Conservation (phyloP, 352 stramenopile species). For the Phytophthora melonis region DNA sequence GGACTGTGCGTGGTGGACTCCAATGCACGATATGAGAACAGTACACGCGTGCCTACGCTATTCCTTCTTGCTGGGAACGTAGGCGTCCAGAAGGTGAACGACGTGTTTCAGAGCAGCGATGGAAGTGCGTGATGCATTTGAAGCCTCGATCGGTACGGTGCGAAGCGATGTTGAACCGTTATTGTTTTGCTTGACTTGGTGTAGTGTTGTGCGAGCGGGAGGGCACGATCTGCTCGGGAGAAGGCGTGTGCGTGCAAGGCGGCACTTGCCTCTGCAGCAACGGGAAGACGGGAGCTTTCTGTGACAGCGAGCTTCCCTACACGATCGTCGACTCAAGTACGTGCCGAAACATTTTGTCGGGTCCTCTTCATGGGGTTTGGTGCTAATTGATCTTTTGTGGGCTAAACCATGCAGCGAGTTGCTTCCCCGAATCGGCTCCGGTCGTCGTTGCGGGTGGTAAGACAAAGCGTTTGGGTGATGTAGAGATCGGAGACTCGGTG, state of each 20-base stretch:
- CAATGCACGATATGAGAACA: conserved; percentile 62
- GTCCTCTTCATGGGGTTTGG: conserved; percentile 6
- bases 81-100: conserved; percentile 76
- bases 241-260: conserved; percentile 71
- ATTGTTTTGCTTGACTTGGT: conserved; percentile 15
- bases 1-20: conserved; percentile 57
- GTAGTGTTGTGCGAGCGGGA: conserved; percentile 81
- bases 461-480: conserved; percentile 34
- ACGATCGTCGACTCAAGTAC: conserved; percentile 58
- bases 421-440: conserved; percentile 62
- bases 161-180: not conserved
- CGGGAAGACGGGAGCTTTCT: conserved; percentile 67
- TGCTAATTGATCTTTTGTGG: conserved; percentile 15
- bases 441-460: conserved; percentile 41
- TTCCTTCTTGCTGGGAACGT: conserved; percentile 77
- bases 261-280: conserved; percentile 74
- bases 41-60: conserved; percentile 63
- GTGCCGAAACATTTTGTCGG: not conserved
- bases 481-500: conserved; percentile 63
- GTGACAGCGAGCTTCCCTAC: conserved; percentile 58
- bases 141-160: not conserved
- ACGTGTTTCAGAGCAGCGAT: conserved; percentile 74
- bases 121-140: conserved; percentile 54
- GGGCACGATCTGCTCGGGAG: conserved; percentile 70
- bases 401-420: conserved; percentile 49